Evolutionary conservation across 2,329 filamentous ascomycete species (phyloP).

Genomic region (Fonsecaea multimorphosa): DNA sequence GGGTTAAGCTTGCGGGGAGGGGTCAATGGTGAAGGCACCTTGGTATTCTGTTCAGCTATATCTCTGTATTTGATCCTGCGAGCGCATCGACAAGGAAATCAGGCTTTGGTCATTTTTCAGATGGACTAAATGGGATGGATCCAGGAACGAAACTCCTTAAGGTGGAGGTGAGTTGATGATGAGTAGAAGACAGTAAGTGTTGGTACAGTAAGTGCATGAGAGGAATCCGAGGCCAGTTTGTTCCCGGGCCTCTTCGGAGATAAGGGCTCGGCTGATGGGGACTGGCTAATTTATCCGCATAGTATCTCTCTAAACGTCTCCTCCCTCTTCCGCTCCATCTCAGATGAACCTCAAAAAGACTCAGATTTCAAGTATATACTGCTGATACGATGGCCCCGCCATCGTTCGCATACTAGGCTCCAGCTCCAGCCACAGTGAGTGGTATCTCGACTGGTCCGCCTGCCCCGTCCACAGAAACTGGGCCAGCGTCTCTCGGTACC

Average conservation of each 20-base stretch:
- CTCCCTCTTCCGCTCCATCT: background rate
- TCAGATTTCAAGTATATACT: background rate
- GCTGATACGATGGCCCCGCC: background rate
- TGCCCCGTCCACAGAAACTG: conserved; percentile 30
- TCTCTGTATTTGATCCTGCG: background rate
- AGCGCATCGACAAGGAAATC: background rate
- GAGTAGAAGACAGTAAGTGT: background rate
- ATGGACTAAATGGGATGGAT: background rate
- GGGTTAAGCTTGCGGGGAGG: conserved; percentile 7
- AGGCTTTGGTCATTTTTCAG: background rate
- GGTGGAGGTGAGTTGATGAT: background rate
- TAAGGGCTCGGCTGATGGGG: background rate
- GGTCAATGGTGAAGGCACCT: background rate
- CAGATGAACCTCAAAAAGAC: background rate
- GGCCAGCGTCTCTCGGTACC: conserved; percentile 15
- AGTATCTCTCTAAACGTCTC: background rate
- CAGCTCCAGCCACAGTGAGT: conserved; percentile 19
- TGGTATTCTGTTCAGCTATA: background rate
- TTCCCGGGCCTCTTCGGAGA: conserved; percentile 6
- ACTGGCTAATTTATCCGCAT: background rate
- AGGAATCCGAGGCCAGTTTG: background rate
- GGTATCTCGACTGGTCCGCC: conserved; percentile 26
- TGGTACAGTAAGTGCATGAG: no score
- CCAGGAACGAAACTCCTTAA: background rate
- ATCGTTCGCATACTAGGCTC: background rate